Evolutionary conservation across 345 rosid species (phyloP).

Genomic region (Dipteronia dyeriana): DNA sequence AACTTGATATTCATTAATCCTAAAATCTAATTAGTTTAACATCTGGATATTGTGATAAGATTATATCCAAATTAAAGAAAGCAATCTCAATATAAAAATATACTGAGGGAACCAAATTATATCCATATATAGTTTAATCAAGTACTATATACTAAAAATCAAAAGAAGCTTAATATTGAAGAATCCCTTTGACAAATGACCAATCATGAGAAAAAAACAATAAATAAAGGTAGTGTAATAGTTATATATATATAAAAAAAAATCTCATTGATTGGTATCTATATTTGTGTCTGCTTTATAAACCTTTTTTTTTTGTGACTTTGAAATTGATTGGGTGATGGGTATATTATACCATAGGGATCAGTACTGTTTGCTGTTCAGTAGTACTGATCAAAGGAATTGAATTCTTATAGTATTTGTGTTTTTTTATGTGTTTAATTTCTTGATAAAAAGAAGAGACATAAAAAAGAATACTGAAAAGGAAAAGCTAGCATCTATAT

Average conservation of each 20-base stretch:
- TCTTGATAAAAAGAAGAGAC: constrained; percentile 18
- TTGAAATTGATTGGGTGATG: constrained; percentile 35
- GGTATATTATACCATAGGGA: constrained; percentile 32
- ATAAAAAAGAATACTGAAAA: constrained; percentile 33
- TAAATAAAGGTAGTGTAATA: no score
- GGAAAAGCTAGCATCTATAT: constrained; percentile 32
- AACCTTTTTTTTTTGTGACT: constrained; percentile 23
- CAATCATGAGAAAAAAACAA: constrained; percentile 31
- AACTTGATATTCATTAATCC: neutral
- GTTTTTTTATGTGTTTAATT: neutral
- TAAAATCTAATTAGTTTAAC: neutral
- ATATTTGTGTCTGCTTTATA: constrained; percentile 12
- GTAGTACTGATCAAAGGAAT: constrained; percentile 25
- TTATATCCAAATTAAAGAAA: constrained; percentile 9
- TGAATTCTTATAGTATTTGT: constrained; percentile 17
- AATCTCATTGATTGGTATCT: constrained; percentile 24
- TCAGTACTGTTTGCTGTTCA: constrained; percentile 10
- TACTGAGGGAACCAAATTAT: constrained; percentile 7
- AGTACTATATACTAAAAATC: constrained; percentile 16
- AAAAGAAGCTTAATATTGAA: constrained; percentile 39
- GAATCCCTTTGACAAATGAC: constrained; percentile 43
- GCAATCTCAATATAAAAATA: neutral
- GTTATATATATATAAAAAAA: neutral
- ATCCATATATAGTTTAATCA: constrained; percentile 12
- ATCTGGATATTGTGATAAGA: neutral